These are phyloP conservation scores for Globisporangium radiosum DNA, from an alignment of 352 stramenopile genomes.

Conservation along the genomic window DNA sequence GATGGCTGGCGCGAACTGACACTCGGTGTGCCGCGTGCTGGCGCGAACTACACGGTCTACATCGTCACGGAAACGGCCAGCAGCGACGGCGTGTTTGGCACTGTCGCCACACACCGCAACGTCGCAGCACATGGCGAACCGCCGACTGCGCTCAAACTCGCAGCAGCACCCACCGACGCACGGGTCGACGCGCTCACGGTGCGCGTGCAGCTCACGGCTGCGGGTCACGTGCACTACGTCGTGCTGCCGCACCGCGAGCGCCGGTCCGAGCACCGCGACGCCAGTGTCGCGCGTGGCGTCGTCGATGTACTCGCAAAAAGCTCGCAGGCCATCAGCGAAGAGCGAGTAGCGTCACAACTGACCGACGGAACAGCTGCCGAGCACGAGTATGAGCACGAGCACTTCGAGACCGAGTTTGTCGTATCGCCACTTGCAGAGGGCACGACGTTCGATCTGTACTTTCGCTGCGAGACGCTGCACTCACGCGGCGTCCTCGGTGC, in stretches of 20 bases:
- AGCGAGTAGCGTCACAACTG: no score
- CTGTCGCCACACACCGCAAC: constrained; percentile 47
- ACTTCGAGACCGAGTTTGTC: constrained; percentile 20
- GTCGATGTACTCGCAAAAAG: constrained; percentile 4
- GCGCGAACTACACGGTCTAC: constrained; percentile 62
- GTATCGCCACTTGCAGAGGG: constrained; percentile 47
- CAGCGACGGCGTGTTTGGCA: constrained; percentile 69
- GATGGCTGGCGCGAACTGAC: constrained; percentile 50
- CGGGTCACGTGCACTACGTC: constrained; percentile 61
- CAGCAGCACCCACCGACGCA: constrained; percentile 43
- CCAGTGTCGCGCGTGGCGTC: constrained; percentile 11
- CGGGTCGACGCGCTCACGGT: constrained; percentile 62
- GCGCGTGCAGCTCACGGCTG: constrained; percentile 33
- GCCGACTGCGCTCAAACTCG: constrained; percentile 28
- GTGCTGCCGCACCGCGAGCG: constrained; percentile 30
- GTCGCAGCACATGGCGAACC: constrained; percentile 47
- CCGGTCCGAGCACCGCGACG: constrained; percentile 14
- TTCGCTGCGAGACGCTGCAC: constrained; percentile 65
- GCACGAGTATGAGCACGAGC: background rate
- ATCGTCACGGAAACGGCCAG: constrained; percentile 62
- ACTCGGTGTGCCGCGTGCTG: constrained; percentile 40
- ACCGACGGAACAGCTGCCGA: background rate
- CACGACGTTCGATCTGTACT: constrained; percentile 65
- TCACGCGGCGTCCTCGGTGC: constrained; percentile 62
- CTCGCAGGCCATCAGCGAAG: no score